A percentile compares a stretch with the other conserved stretches of the same genome.
phyloP scores from a whole-genome alignment of 345 rosid genomes.

The Microthlaspi erraticum region DNA sequence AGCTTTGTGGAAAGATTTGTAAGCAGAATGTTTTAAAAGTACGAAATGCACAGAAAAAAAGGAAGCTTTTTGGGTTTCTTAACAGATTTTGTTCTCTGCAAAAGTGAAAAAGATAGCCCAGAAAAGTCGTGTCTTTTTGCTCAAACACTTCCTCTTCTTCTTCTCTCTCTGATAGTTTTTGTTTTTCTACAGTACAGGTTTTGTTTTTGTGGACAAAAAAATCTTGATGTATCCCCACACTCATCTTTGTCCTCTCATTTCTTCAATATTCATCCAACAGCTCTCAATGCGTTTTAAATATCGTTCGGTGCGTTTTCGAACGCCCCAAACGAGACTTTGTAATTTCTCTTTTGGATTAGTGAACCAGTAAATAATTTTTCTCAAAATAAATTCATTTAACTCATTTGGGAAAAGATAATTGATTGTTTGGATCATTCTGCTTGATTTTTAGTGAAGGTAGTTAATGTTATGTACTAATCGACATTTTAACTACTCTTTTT shows the following conservation, averaged over 20 bases:
- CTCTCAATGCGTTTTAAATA: no score
- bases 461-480: background rate
- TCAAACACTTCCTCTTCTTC: conserved; percentile 7
- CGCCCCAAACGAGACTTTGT: background rate
- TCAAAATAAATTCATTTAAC: no score
- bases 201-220: conserved; percentile 11
- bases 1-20: conserved; percentile 31
- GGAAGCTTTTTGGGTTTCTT: conserved; percentile 4
- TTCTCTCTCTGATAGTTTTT: background rate
- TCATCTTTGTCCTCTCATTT: conserved; percentile 20
- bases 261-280: background rate
- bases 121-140: conserved; percentile 41
- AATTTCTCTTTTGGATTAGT: background rate
- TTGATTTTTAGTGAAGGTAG: background rate
- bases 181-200: conserved; percentile 20
- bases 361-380: no score
- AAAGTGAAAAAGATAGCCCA: conserved; percentile 31
- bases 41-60: conserved; percentile 38
- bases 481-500: background rate
- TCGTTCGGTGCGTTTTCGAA: background rate
- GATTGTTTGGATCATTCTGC: background rate
- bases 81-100: conserved; percentile 23
- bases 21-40: conserved; percentile 37
- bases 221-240: conserved; percentile 20
- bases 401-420: background rate